Conservation (phyloP, 179 eudicot species). For the Corrigiola litoralis region DNA sequence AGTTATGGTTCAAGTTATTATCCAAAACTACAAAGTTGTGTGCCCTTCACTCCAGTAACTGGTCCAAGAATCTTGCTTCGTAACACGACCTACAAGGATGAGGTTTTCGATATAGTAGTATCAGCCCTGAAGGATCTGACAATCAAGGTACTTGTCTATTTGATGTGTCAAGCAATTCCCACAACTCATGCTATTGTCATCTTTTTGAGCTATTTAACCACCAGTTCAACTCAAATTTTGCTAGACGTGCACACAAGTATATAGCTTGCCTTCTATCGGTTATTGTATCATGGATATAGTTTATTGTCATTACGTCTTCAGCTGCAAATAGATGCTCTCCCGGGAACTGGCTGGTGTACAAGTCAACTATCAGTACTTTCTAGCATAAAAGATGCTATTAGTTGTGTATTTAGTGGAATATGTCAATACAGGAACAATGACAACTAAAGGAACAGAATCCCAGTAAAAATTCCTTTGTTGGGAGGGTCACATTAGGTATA, state of each 20-base stretch:
- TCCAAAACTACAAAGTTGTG: slow-evolving; percentile 86
- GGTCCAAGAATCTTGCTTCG: slow-evolving; percentile 88
- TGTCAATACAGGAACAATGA: no score
- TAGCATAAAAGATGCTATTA: neutral
- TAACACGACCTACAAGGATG: slow-evolving; percentile 52
- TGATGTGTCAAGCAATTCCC: neutral
- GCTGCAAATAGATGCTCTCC: neutral
- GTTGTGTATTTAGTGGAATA: neutral
- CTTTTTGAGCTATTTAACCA: no score
- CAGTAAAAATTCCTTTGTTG: no score
- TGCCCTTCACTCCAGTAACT: slow-evolving; percentile 94
- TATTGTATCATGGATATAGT: no score
- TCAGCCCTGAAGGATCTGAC: slow-evolving; percentile 77
- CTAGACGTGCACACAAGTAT: no score
- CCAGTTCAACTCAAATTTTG: no score
- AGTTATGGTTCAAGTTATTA: slow-evolving; percentile 80
- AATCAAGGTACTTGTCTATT: slow-evolving; percentile 47
- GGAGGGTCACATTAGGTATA: no score
- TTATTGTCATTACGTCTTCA: neutral
- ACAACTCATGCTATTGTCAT: neutral
- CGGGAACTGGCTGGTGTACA: neutral
- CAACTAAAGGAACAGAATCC: no score
- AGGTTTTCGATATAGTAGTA: slow-evolving; percentile 66
- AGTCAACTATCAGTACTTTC: neutral
- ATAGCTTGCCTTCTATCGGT: no score